These are phyloP conservation scores for Escovopsis sp. DNA, from an alignment of 2,329 filamentous ascomycete genomes.

Conservation along the genomic window DNA sequence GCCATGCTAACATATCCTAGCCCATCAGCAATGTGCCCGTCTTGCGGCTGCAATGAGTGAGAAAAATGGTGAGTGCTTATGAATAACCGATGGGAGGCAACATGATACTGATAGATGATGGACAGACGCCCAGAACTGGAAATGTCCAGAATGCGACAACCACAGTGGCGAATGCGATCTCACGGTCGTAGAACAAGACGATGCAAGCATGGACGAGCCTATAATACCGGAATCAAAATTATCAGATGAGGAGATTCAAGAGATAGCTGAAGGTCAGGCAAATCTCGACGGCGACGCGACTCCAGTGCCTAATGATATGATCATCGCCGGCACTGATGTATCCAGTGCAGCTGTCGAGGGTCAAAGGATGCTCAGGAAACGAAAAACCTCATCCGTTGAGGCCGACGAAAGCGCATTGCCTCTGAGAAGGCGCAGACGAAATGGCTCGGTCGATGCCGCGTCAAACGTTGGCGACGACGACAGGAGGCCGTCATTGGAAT, in stretches of 20 bases:
- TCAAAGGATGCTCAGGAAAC: conserved; percentile 64
- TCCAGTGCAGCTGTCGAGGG: conserved; percentile 44
- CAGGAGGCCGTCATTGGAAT: conserved; percentile 15
- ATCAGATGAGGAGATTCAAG: conserved; percentile 28
- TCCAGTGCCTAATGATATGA: conserved; percentile 61
- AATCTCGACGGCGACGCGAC: conserved; percentile 23
- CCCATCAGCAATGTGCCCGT: conserved; percentile 80
- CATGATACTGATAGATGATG: conserved; percentile 10
- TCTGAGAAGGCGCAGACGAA: conserved; percentile 38
- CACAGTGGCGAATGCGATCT: conserved; percentile 15
- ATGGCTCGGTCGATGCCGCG: conserved; percentile 29
- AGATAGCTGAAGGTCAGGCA: conserved; percentile 55
- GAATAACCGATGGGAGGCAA: background rate
- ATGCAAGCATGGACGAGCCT: conserved; percentile 11
- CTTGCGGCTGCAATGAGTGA: conserved; percentile 34
- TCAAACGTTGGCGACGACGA: conserved; percentile 21
- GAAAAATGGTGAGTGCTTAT: conserved; percentile 14
- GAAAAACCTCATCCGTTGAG: conserved; percentile 63
- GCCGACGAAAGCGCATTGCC: conserved; percentile 39
- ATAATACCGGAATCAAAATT: conserved; percentile 12
- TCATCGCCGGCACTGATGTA: conserved; percentile 47
- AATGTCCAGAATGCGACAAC: conserved; percentile 33
- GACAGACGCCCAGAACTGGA: conserved; percentile 31
- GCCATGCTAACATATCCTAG: conserved; percentile 37
- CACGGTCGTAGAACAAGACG: conserved; percentile 13